Conservation (phyloP, 2,329 filamentous ascomycete genomes). For the Dactylellina cionopaga region DNA sequence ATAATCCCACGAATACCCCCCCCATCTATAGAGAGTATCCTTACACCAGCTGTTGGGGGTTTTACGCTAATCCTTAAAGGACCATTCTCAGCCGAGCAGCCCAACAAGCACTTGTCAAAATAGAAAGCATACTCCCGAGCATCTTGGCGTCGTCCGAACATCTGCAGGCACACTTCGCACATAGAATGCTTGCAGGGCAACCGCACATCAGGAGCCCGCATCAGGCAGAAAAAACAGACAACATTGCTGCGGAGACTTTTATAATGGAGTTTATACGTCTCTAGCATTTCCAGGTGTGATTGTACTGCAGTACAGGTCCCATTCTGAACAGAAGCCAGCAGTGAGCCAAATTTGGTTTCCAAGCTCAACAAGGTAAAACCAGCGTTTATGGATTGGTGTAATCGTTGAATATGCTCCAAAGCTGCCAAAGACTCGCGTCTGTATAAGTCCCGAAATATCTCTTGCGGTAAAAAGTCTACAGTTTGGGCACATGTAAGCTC, state of each 20-base stretch:
- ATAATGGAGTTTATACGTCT: not conserved
- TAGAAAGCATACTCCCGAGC: not conserved
- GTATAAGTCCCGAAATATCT: constrained; percentile 12
- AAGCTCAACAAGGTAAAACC: not conserved
- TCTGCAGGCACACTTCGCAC: constrained; percentile 13
- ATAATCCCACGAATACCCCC: constrained; percentile 19
- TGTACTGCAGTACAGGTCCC: not conserved
- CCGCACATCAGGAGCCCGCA: constrained; percentile 3
- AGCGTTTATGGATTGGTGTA: not conserved
- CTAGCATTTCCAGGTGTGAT: not conserved
- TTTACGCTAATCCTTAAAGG: not conserved
- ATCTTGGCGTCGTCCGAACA: not conserved
- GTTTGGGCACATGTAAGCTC: not conserved
- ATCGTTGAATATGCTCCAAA: not conserved
- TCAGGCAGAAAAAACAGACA: constrained; percentile 9
- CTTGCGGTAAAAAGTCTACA: not conserved
- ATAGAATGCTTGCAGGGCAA: constrained; percentile 7
- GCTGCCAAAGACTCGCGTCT: not conserved
- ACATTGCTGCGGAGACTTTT: not conserved
- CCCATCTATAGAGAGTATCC: constrained; percentile 17
- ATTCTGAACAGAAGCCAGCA: not conserved
- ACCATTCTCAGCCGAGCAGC: not conserved
- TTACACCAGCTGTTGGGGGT: not conserved
- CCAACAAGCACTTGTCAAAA: constrained; percentile 2
- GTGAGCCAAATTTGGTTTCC: not conserved